Base-by-base conservation (phyloP, 164 flowering plant genomes). In the Nymphaea colorata region DNA sequence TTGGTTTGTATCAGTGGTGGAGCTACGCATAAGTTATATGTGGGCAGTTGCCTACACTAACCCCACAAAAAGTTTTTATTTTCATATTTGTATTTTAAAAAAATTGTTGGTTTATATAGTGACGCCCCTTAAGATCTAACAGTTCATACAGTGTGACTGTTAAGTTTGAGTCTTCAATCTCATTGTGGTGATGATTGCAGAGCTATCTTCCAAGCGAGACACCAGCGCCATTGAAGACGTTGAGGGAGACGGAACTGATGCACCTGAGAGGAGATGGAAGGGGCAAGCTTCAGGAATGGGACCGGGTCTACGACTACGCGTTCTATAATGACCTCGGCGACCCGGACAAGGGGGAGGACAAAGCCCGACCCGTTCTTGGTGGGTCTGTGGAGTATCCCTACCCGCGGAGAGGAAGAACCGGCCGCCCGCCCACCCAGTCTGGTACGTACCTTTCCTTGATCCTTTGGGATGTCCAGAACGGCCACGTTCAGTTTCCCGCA, bases 241-340 rank as follows among this genome's bases (percentile, higher is more conserved):
- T 81, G 62, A 80, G 92, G 63, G 86, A 89, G 71, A 82, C 84
- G 71, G 98, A 91, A 69, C 84, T 89, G 3, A 69, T 59, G 64
- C 81, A 84, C 67, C 83, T 91, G 0, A 71, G 88, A 5, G 98
- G 96, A 67, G 76, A 80, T 64, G 96, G 94, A 2, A 70, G 67
- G 12, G 86, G 86, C 4, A 67, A 68, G 82, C 88, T 83, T 42
- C 78, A 83, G 75, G 91, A 86, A 68, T 88, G 97, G 93, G 94
- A 92, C 69, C 74, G 98, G 75, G 88, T 92, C 14, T 92, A 92
- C 68, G 98, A 92, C 79, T 92, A 92, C 70, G 94, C 80, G 55
- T 79, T 64, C 75, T 92, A 92, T 83, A 89, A 92, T 69, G 96
- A 92, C 66, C 70, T 92, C 64, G 94, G 91, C 5, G 62, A 45